Base-by-base conservation (phyloP, 2,329 filamentous ascomycete species). In the Penicillium sp. region DNA sequence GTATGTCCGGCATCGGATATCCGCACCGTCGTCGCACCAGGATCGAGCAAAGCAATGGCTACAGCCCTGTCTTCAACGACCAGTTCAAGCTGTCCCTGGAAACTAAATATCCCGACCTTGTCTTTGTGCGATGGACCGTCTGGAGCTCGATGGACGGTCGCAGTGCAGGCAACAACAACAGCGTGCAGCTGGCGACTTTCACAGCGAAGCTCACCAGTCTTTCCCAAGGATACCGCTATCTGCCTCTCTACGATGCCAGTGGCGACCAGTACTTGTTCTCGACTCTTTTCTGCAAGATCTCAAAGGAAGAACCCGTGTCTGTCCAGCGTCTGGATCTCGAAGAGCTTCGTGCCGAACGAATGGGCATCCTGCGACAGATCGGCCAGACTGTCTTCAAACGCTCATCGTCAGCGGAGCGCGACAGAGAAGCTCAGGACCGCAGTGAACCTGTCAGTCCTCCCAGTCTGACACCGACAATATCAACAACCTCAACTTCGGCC, bases 261-360 rank as follows among this genome's bases (percentile, higher is more conserved):
- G 93, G 91, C 53, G 91, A 96, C 61, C 89, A 91, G 61, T 97
- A 95, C 67, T 79, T 96, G 36, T 96, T 96, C 72, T 95, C 93
- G 2, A 95, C 90, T 10, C 77, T 99, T 13, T 95, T 97, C 70
- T 95, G 91, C 75, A 86, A 85, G 63, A 88, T 97, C 72, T 84
- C 84, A 59, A 87, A 83, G 57, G 75, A 80, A 52, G 74, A 78
- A 5, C 70, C 75, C 18, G 60, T 77, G 22, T 67, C 75, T 29
- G 70, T 76, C 22, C 66, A 67, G 34, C 66, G 64, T 33, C 49
- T 70, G 12, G 64, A 69, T 46, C 43, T 69, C 29, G 70, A 73
- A 25, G 70, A 72, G 38, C 63, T 71, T 10, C 67, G 67, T 25
- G 67, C 66, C 3, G 71, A 73, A 48, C 69, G 71, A 31, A 60